Percentiles rank a stretch among this genome's conserved stretches.
phyloP scores from a whole-genome alignment of 176 grass and related monocot genomes.

The Carex cristatella region DNA sequence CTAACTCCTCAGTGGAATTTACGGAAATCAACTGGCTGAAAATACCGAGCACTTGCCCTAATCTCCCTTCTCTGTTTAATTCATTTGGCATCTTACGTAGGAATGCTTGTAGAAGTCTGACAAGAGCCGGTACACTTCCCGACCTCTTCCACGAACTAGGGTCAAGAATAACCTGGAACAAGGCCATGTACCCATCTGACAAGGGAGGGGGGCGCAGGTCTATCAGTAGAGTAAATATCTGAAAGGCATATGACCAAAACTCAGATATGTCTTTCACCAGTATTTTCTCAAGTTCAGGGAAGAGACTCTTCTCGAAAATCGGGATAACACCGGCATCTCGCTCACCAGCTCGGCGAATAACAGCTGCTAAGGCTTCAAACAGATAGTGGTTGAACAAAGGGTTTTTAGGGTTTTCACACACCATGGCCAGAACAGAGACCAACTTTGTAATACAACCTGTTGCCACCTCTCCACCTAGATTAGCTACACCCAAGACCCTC shows the following conservation, averaged over 20 bases:
- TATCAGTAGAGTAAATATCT: constrained; percentile 91
- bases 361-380: constrained; percentile 84
- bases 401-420: constrained; percentile 94
- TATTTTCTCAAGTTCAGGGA: constrained; percentile 86
- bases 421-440: constrained; percentile 56
- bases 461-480: constrained; percentile 44
- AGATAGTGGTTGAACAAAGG: constrained; percentile 96
- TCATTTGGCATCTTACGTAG: constrained; percentile 94
- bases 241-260: constrained; percentile 95
- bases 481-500: constrained; percentile 72
- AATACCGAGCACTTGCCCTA: constrained; percentile 63
- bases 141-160: constrained; percentile 79
- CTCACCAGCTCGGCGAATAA: constrained; percentile 59
- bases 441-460: constrained; percentile 48
- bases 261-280: constrained; percentile 87
- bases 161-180: constrained; percentile 77
- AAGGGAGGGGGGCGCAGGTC: constrained; percentile 70
- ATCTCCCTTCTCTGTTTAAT: constrained; percentile 70
- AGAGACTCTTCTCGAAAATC: constrained; percentile 65
- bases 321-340: constrained; percentile 54
- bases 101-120: constrained; percentile 76
- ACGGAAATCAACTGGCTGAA: constrained; percentile 46
- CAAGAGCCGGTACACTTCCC: constrained; percentile 76
- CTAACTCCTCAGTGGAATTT: constrained; percentile 73
- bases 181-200: constrained; percentile 79